Evolutionary conservation across 495 filamentous ascomycete species (phyloP), one percentile per base, ranked within the genome.

Genomic region (Xylaria intraflava): DNA sequence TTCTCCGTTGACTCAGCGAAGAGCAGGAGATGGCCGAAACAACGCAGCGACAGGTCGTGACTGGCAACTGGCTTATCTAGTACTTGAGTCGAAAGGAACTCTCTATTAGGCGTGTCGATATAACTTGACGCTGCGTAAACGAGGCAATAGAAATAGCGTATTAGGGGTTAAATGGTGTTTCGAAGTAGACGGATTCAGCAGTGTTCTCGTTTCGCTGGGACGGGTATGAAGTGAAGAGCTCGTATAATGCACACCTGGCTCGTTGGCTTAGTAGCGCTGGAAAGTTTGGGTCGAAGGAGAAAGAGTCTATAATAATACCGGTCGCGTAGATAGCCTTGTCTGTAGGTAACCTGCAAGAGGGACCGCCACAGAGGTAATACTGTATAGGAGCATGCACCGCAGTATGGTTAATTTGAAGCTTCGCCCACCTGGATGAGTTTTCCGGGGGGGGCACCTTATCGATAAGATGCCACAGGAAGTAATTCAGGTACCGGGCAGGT

Each of bases 1-100:
- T 54, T 59, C 65, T 60, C 67, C 65, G 61, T 67, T 58, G 40
- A 70, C 67, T 69, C 69, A 70, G 56, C 44, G 38, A 70, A 70
- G 69, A 71, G 69, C 67, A 64, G 66, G 65, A 66, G 65, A 60
- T 46, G 19, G 40, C 38, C 31, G 27, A 1, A 31, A 12, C 10
- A 16, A 29, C 35, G n/a, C 3, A 35, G 30, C 27, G 41, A 31
- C n/a, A 40, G 35, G 41, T 27, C 33, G 29, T 9, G 29, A 29
- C 44, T 46, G 24, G 27, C 43, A 42, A 35, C 14, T 40, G 38
- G 39, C 40, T 24, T 45, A 44, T 33, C 45, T 41, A 46, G 36
- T 29, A 23, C 14, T 42, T 16, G n/a, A 11, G 33, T 44, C 33
- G 17, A 45, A 38, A 14, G 11, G n/a, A 16, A 43, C 24, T 11